Conservation (phyloP, 352 stramenopile species). For the Globisporangium lucens region DNA sequence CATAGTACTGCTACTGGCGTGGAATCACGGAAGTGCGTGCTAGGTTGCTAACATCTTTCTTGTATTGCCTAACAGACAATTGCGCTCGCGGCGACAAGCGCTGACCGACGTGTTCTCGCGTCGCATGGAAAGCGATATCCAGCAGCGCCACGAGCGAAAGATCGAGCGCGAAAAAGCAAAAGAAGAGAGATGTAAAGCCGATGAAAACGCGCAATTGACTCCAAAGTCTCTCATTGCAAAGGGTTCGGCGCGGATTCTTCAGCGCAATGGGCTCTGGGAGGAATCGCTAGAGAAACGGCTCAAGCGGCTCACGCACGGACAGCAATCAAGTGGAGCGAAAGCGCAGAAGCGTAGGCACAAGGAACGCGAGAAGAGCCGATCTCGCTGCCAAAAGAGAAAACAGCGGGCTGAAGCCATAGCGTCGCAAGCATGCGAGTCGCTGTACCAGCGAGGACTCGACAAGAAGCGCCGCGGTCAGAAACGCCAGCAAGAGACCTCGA, state of each 20-base stretch:
- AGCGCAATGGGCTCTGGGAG: conserved; percentile 50
- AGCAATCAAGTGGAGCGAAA: neutral
- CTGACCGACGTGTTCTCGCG: conserved; percentile 20
- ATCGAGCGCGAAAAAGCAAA: conserved; percentile 25
- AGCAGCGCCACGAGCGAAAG: conserved; percentile 24
- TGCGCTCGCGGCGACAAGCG: conserved; percentile 3
- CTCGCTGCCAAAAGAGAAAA: conserved; percentile 13
- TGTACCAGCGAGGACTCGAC: conserved; percentile 47
- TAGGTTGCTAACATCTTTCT: neutral
- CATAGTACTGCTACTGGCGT: neutral
- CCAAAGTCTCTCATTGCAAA: conserved; percentile 33
- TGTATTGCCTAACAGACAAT: neutral
- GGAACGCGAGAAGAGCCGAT: conserved; percentile 16
- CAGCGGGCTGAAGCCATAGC: conserved; percentile 17
- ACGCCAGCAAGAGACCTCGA: conserved; percentile 21
- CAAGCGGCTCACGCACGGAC: conserved; percentile 22
- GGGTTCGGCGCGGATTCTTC: conserved; percentile 48
- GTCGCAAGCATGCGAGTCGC: conserved; percentile 42
- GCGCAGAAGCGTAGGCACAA: conserved; percentile 7
- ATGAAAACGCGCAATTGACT: conserved; percentile 9
- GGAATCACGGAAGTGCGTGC: neutral
- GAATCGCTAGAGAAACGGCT: conserved; percentile 37
- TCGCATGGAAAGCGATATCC: conserved; percentile 52
- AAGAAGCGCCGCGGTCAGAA: conserved; percentile 31
- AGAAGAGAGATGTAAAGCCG: conserved; percentile 17